phyloP scores from a whole-genome alignment of 2,329 filamentous ascomycete species.

The Pseudocercospora eumusae region DNA sequence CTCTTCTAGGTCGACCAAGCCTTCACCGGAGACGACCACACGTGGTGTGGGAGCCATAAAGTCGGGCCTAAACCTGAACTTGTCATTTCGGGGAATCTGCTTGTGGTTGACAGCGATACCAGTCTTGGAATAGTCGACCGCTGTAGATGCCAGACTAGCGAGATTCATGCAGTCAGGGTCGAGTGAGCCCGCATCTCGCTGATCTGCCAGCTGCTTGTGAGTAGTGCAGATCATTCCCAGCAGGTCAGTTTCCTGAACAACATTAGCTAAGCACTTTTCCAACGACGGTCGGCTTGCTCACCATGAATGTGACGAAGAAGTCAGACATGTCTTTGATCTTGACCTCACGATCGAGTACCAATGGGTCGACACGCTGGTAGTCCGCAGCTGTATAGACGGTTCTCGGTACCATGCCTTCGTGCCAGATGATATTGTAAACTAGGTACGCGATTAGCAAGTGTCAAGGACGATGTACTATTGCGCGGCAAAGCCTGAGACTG shows the following conservation, averaged over 20 bases:
- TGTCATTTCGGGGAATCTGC: slow-evolving; percentile 45
- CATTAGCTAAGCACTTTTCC: slow-evolving; percentile 28
- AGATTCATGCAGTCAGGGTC: slow-evolving; percentile 42
- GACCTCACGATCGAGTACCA: slow-evolving; percentile 64
- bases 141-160: slow-evolving; percentile 44
- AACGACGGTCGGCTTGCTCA: background rate
- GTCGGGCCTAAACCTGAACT: slow-evolving; percentile 49
- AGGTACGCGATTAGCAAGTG: no score
- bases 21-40: slow-evolving; percentile 46
- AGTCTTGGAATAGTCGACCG: slow-evolving; percentile 52
- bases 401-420: slow-evolving; percentile 53
- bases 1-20: slow-evolving; percentile 52
- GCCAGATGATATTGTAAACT: slow-evolving; percentile 76
- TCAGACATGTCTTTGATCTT: slow-evolving; percentile 67
- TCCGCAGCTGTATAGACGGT: slow-evolving; percentile 62
- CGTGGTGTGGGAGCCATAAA: slow-evolving; percentile 57
- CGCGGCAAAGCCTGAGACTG: no score
- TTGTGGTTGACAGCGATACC: slow-evolving; percentile 59
- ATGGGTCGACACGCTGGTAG: slow-evolving; percentile 62
- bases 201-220: slow-evolving; percentile 48
- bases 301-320: slow-evolving; percentile 79
- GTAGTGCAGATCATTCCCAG: slow-evolving; percentile 46
- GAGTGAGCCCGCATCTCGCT: slow-evolving; percentile 36
- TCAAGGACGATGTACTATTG: no score
- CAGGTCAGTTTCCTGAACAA: slow-evolving; percentile 57